Conservation (phyloP, 2,329 filamentous ascomycete species). For the Sporothrix pallida region DNA sequence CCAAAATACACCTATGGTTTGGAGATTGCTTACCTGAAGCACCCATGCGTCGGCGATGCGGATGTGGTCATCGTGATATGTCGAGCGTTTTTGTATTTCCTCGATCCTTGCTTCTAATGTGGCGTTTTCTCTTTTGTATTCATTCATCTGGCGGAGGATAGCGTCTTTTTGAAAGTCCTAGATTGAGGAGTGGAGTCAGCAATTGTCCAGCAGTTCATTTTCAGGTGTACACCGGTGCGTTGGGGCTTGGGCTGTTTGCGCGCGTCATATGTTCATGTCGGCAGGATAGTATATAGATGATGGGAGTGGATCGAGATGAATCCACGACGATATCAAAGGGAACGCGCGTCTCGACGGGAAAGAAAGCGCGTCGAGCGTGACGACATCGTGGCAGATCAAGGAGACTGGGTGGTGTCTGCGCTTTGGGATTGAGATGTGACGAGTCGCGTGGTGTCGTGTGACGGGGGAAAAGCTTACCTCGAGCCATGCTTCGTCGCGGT, state of each 20-base stretch:
- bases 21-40: conserved; percentile 68
- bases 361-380: background rate
- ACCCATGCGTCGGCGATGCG: conserved; percentile 93
- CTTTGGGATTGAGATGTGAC: conserved; percentile 30
- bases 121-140: conserved; percentile 90
- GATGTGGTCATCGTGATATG: conserved; percentile 90
- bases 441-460: conserved; percentile 37
- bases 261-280: background rate
- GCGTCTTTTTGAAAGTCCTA: conserved; percentile 95
- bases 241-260: background rate
- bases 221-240: background rate
- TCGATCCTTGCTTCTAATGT: conserved; percentile 81
- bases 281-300: background rate
- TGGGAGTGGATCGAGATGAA: no score
- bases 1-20: no score
- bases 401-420: background rate
- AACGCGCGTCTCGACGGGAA: background rate
- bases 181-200: conserved; percentile 45
- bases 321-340: background rate
- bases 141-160: conserved; percentile 95
- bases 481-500: conserved; percentile 66
- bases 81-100: conserved; percentile 77
- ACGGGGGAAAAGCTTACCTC: conserved; percentile 63
- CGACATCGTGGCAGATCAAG: no score
- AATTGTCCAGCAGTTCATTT: background rate